Evolutionary conservation across 2,329 filamentous ascomycete genomes (phyloP), one percentile per base, ranked within the genome.

Genomic region (Aureobasidium sp.): DNA sequence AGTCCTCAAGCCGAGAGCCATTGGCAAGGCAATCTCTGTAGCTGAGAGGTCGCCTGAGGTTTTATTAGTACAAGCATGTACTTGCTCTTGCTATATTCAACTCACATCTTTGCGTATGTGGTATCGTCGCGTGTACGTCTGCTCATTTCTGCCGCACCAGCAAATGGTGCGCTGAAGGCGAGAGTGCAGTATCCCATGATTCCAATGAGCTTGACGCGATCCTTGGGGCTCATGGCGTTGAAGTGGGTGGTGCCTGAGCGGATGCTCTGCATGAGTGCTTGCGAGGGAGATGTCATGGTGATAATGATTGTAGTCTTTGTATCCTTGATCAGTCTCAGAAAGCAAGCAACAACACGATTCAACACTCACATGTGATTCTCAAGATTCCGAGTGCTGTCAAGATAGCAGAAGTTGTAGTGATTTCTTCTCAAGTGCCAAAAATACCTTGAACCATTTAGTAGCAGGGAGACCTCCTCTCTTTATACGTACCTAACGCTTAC

Each of bases 11-110:
- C 25, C 67, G 67, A 53, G 71, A 72, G 45, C 69, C 49, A 25
- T 39, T 65, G 27, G 69, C 70, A 37, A 73, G 65, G 62, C 72
- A 73, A 47, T 74, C 70, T 27, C 72, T 67, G 64, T 72, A 73
- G 65, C 70, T 72, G 37, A 74, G 63, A 30, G 70, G 70, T 36
- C 71, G 68, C 63, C 71, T 72, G 47, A 11, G 29, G 29, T 7
- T 27, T 34, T 13, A n/a, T 53, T 39, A 60, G 48, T 60, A 32
- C 29, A 3, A 25, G 13, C 27, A 11, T 16, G 21, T 21, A 49
- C 21, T 36, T 5, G 15, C 16, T 5, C 21, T 2, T 16, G 37
- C 15, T 30, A 39, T 42, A 21, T n/a, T 29, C 36, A 30, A 66
- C 70, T 65, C 60, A 72, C 70, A 71, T 67, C 3, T 69, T 69